These are phyloP conservation scores for Paragyromitra xinjiangensis DNA, from an alignment of 495 filamentous ascomycete genomes.

Conservation along the genomic window DNA sequence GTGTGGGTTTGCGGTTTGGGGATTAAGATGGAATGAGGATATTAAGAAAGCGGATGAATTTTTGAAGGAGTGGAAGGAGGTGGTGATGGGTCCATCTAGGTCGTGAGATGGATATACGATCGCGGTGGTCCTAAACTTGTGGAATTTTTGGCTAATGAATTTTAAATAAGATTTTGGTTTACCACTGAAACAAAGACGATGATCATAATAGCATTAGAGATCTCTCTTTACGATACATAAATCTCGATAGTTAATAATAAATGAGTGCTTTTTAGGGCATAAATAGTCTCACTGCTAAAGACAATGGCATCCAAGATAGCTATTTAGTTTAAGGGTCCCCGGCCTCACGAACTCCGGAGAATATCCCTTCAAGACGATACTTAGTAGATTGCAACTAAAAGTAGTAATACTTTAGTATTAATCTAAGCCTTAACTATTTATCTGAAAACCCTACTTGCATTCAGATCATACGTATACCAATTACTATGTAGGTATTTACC, in stretches of 20 bases:
- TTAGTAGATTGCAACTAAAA: not conserved
- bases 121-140: not conserved
- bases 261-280: too few species aligned
- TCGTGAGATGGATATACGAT: not conserved
- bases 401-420: not conserved
- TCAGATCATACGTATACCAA: too few species aligned
- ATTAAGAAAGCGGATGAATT: conserved; percentile 1
- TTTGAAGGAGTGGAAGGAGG: conserved; percentile 18
- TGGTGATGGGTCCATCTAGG: not conserved
- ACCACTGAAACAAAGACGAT: not conserved
- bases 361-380: not conserved
- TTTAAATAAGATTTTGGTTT: not conserved
- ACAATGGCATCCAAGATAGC: too few species aligned
- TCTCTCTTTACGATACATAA: too few species aligned
- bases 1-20: too few species aligned
- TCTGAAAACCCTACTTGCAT: too few species aligned
- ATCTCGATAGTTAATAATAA: too few species aligned
- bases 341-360: not conserved
- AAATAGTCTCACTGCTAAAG: too few species aligned
- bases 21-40: too few species aligned
- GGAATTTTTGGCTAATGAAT: not conserved
- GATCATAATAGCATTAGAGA: too few species aligned
- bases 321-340: not conserved
- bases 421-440: too few species aligned
- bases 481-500: not conserved